These are phyloP conservation scores for Aspergillus calidoustus DNA, from an alignment of 2,329 filamentous ascomycete species.

Conservation along the genomic window DNA sequence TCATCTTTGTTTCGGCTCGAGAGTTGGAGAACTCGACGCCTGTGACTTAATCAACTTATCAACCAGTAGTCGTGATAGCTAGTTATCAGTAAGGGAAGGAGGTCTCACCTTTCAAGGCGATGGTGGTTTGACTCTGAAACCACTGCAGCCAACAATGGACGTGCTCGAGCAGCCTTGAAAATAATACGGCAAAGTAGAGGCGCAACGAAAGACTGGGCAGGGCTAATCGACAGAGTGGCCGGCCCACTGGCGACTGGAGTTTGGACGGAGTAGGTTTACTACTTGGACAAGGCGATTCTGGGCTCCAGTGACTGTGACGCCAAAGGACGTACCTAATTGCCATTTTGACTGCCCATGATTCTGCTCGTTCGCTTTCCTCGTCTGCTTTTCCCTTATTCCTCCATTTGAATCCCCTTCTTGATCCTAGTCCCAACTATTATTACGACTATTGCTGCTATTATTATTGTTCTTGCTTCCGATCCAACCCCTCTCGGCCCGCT, in stretches of 20 bases:
- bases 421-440: conserved; percentile 1
- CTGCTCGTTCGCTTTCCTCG: neutral
- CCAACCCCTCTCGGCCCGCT: conserved; percentile 28
- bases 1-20: neutral
- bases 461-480: conserved; percentile 18
- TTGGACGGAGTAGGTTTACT: neutral
- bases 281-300: conserved; percentile 2
- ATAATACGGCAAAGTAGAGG: neutral
- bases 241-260: neutral
- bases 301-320: conserved; percentile 14
- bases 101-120: neutral
- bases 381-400: conserved; percentile 7
- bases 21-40: neutral
- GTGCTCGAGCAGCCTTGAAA: too few relatives aligned
- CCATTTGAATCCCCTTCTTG: conserved; percentile 9
- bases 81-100: neutral
- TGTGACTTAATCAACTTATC: neutral
- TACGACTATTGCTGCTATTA: conserved; percentile 14
- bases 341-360: conserved; percentile 9
- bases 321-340: conserved; percentile 4
- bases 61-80: neutral
- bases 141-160: conserved; percentile 2
- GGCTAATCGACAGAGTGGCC: neutral
- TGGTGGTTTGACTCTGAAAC: conserved; percentile 13
- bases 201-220: neutral